phyloP scores from a whole-genome alignment of 352 stramenopile genomes.

The Saprolegnia diclina region DNA sequence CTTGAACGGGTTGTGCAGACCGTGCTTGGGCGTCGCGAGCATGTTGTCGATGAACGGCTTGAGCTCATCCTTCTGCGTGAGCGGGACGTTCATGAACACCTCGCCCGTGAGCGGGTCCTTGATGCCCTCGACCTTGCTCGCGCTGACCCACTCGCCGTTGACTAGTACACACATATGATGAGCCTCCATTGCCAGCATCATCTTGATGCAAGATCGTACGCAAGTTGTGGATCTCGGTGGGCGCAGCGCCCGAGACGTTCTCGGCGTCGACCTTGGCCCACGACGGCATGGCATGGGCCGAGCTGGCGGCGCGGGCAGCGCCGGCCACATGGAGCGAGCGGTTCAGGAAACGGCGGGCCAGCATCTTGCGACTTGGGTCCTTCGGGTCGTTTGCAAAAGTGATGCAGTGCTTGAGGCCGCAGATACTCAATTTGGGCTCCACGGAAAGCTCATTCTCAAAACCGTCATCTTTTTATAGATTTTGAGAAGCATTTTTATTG shows the following conservation, averaged over 20 bases:
- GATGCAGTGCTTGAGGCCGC: conserved; percentile 6
- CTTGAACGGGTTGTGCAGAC: conserved; percentile 98
- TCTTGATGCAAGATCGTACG: conserved; percentile 32
- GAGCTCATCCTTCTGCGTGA: conserved; percentile 88
- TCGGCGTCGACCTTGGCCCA: conserved; percentile 92
- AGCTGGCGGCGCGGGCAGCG: conserved; percentile 1
- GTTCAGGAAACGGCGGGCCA: conserved; percentile 8
- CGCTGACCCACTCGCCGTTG: conserved; percentile 84
- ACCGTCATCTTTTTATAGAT: background rate
- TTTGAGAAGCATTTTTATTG: background rate
- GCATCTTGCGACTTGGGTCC: conserved; percentile 8
- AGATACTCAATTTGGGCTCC: background rate
- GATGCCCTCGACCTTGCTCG: conserved; percentile 71
- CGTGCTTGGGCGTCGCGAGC: conserved; percentile 90
- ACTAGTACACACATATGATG: conserved; percentile 38
- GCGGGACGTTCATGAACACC: conserved; percentile 91
- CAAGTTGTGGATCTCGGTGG: conserved; percentile 87
- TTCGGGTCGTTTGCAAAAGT: conserved; percentile 4
- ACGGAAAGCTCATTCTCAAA: background rate
- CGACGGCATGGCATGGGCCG: conserved; percentile 41
- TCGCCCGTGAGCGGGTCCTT: conserved; percentile 93
- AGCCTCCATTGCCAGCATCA: background rate
- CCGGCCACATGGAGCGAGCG: conserved; percentile 4
- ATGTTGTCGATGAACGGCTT: conserved; percentile 91
- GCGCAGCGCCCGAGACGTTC: conserved; percentile 65